phyloP scores from a whole-genome alignment of 352 stramenopile genomes.

The Phytopythium vexans region DNA sequence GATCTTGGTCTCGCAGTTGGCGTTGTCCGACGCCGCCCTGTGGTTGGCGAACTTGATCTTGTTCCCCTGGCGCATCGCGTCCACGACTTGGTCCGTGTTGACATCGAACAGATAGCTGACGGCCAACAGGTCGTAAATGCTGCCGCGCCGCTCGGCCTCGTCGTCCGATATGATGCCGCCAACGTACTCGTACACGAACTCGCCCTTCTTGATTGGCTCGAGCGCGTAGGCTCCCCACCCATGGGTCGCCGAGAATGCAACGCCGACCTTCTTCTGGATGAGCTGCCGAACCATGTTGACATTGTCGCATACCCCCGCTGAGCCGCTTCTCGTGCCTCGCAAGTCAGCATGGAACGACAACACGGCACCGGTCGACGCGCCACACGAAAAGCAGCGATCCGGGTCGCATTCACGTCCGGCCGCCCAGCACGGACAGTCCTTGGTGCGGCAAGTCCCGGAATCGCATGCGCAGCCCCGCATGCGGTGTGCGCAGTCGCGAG shows the following conservation, averaged over 20 bases:
- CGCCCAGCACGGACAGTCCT: slow-evolving; percentile 52
- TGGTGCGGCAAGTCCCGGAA: slow-evolving; percentile 48
- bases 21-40: slow-evolving; percentile 22
- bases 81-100: slow-evolving; percentile 88
- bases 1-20: slow-evolving; percentile 86
- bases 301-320: slow-evolving; percentile 46
- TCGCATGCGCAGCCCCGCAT: slow-evolving; percentile 66
- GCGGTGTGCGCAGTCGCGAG: slow-evolving; percentile 58
- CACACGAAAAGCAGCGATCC: slow-evolving; percentile 70
- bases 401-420: slow-evolving; percentile 63
- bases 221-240: slow-evolving; percentile 70
- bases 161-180: slow-evolving; percentile 67
- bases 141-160: slow-evolving; percentile 76
- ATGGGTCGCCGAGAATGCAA: slow-evolving; percentile 66
- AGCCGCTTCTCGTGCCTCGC: slow-evolving; percentile 4
- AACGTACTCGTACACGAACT: slow-evolving; percentile 77
- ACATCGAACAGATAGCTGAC: slow-evolving; percentile 93
- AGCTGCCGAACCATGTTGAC: slow-evolving; percentile 50
- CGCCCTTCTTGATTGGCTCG: slow-evolving; percentile 58
- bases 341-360: slow-evolving; percentile 32
- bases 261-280: slow-evolving; percentile 56
- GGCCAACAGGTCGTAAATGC: slow-evolving; percentile 73
- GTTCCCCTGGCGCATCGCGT: slow-evolving; percentile 92
- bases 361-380: slow-evolving; percentile 56
- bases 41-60: slow-evolving; percentile 94